Conservation (phyloP, 768 basidiomycete genomes). For the Paxillus rubicundulus region DNA sequence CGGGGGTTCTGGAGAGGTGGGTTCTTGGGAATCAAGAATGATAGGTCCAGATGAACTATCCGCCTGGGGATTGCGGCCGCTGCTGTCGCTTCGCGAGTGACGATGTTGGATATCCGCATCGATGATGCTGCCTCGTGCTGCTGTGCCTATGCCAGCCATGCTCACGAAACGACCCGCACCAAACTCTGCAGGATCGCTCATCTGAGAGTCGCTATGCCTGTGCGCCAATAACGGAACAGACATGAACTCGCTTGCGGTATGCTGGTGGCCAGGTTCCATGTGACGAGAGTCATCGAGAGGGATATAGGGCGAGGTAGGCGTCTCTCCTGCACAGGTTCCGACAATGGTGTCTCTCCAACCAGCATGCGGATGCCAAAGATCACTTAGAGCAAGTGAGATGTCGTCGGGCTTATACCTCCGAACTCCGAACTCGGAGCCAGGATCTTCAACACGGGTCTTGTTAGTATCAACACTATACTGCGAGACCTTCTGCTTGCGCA, state of each 20-base stretch:
- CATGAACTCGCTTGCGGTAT: constrained; percentile 25
- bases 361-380: constrained; percentile 25
- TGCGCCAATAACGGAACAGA: constrained; percentile 34
- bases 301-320: constrained; percentile 12
- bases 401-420: constrained; percentile 4
- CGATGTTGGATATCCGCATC: constrained; percentile 8
- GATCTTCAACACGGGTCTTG: constrained; percentile 26
- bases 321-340: constrained; percentile 23
- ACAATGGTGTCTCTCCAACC: constrained; percentile 30
- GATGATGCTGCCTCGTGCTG: constrained; percentile 33
- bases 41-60: constrained; percentile 4
- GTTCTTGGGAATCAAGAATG: background rate
- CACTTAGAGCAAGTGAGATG: constrained; percentile 8
- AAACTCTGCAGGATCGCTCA: constrained; percentile 20
- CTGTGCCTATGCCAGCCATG: constrained; percentile 50
- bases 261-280: constrained; percentile 19
- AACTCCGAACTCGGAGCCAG: constrained; percentile 10
- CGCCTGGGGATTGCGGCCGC: constrained; percentile 7
- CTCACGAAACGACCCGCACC: constrained; percentile 20
- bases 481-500: constrained; percentile 32
- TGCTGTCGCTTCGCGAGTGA: constrained; percentile 16
- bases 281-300: constrained; percentile 1
- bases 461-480: constrained; percentile 35
- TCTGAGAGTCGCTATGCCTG: constrained; percentile 18
- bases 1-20: background rate